These are phyloP conservation scores for Trichoderma cornu-damae DNA, from an alignment of 2,329 filamentous ascomycete species.

Conservation along the genomic window DNA sequence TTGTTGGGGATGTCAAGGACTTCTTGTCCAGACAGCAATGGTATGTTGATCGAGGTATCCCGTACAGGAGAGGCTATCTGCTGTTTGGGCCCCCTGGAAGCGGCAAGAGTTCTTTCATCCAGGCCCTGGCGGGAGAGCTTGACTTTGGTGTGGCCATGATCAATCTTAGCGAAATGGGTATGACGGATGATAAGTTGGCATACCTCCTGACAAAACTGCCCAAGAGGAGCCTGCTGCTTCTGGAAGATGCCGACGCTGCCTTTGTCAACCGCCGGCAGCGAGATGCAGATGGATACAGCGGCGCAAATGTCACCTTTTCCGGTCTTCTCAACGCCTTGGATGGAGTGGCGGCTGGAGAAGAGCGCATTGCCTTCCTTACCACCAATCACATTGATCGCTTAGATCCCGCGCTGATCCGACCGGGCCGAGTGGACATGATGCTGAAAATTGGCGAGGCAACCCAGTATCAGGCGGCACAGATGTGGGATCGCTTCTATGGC, in stretches of 20 bases:
- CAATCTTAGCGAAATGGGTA: slow-evolving; percentile 81
- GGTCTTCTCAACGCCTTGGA: slow-evolving; percentile 82
- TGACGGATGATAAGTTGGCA: slow-evolving; percentile 85
- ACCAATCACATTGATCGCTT: slow-evolving; percentile 90
- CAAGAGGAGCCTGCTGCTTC: slow-evolving; percentile 70
- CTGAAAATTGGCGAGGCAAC: slow-evolving; percentile 85
- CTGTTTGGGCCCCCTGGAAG: slow-evolving; percentile 86
- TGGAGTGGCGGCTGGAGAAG: slow-evolving; percentile 89
- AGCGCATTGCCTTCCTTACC: slow-evolving; percentile 88
- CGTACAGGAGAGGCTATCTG: slow-evolving; percentile 83
- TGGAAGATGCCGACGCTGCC: slow-evolving; percentile 89
- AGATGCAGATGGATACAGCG: slow-evolving; percentile 77
- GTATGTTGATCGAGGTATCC: slow-evolving; percentile 93
- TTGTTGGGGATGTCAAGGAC: slow-evolving; percentile 75
- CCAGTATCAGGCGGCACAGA: slow-evolving; percentile 71
- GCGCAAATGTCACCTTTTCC: slow-evolving; percentile 89
- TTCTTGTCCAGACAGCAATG: slow-evolving; percentile 75
- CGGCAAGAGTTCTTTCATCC: slow-evolving; percentile 94
- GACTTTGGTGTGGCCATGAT: slow-evolving; percentile 91
- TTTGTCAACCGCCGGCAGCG: slow-evolving; percentile 75
- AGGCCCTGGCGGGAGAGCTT: slow-evolving; percentile 85
- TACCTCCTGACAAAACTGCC: slow-evolving; percentile 82
- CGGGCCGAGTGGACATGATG: slow-evolving; percentile 90
- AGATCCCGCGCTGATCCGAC: slow-evolving; percentile 82
- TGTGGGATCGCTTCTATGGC: slow-evolving; percentile 95